These are phyloP conservation scores for Arthrocladium fulminans DNA, from an alignment of 2,329 filamentous ascomycete species.

Conservation along the genomic window DNA sequence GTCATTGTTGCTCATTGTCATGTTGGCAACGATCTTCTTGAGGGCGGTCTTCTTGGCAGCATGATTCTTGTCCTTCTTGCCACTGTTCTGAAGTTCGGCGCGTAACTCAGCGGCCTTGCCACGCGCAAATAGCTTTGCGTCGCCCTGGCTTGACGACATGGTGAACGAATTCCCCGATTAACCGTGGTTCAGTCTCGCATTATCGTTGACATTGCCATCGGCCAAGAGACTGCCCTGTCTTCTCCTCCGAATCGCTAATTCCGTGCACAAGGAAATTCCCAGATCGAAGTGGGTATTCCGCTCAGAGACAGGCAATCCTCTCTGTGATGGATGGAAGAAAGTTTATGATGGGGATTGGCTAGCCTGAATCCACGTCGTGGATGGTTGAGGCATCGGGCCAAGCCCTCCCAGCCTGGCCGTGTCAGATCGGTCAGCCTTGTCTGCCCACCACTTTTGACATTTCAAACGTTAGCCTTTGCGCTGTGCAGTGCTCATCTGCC, in stretches of 20 bases:
- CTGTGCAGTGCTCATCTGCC: too few species aligned
- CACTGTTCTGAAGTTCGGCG: conserved; percentile 82
- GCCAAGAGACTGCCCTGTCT: too few species aligned
- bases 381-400: too few species aligned
- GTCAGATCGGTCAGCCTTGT: not conserved
- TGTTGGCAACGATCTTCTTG: conserved; percentile 99
- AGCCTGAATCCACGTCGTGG: too few species aligned
- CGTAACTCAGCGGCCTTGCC: conserved; percentile 98
- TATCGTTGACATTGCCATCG: too few species aligned
- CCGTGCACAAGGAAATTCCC: too few species aligned
- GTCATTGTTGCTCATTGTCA: conserved; percentile 99
- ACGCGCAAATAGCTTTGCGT: conserved; percentile 99
- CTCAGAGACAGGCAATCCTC: too few species aligned
- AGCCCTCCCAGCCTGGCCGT: not conserved
- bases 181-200: too few species aligned
- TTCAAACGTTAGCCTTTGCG: too few species aligned
- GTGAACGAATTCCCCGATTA: not conserved
- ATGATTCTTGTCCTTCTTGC: conserved; percentile 97
- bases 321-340: not conserved
- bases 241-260: too few species aligned
- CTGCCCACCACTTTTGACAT: not conserved
- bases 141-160: too few species aligned
- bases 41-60: conserved; percentile 91
- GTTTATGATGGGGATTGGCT: not conserved
- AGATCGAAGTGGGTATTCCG: too few species aligned